phyloP scores from a whole-genome alignment of 1,284 basidiomycete genomes.

The Sporisorium scitamineum region DNA sequence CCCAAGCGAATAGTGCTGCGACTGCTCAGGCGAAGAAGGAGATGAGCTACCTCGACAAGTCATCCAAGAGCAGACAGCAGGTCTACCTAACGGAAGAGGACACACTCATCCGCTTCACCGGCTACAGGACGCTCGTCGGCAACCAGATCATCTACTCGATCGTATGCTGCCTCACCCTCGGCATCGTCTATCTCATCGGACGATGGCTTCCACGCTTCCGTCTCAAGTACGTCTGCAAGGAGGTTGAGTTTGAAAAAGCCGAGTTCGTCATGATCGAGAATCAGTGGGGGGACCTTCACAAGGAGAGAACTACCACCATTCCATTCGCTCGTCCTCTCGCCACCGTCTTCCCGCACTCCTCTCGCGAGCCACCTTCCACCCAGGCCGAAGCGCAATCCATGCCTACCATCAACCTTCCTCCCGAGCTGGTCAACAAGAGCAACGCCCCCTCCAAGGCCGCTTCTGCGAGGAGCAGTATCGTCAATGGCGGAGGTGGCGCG shows the following conservation, averaged over 20 bases:
- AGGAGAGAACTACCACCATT: slow-evolving; percentile 53
- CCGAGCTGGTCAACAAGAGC: slow-evolving; percentile 41
- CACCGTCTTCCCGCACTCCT: slow-evolving; percentile 65
- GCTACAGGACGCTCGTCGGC: slow-evolving; percentile 81
- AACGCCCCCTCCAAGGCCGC: slow-evolving; percentile 37
- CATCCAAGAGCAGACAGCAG: slow-evolving; percentile 75
- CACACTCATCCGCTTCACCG: slow-evolving; percentile 85
- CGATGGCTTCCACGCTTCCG: slow-evolving; percentile 93
- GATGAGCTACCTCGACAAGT: slow-evolving; percentile 63
- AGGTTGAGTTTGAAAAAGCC: slow-evolving; percentile 83
- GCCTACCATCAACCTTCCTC: slow-evolving; percentile 36
- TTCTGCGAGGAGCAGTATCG: slow-evolving; percentile 49
- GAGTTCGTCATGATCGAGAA: slow-evolving; percentile 84
- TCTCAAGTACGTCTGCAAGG: slow-evolving; percentile 86
- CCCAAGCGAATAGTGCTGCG: background rate
- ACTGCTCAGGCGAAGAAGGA: slow-evolving; percentile 24
- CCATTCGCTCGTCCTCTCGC: slow-evolving; percentile 65
- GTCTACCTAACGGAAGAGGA: slow-evolving; percentile 93
- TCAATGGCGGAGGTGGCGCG: slow-evolving; percentile 34
- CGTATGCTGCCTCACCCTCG: slow-evolving; percentile 79
- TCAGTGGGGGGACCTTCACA: slow-evolving; percentile 67
- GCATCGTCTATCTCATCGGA: slow-evolving; percentile 83
- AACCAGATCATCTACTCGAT: slow-evolving; percentile 80
- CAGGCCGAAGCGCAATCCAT: slow-evolving; percentile 59
- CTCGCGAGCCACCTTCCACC: slow-evolving; percentile 64